phyloP scores from a whole-genome alignment of 208 protist species.

The Histomonas meleagridis region DNA sequence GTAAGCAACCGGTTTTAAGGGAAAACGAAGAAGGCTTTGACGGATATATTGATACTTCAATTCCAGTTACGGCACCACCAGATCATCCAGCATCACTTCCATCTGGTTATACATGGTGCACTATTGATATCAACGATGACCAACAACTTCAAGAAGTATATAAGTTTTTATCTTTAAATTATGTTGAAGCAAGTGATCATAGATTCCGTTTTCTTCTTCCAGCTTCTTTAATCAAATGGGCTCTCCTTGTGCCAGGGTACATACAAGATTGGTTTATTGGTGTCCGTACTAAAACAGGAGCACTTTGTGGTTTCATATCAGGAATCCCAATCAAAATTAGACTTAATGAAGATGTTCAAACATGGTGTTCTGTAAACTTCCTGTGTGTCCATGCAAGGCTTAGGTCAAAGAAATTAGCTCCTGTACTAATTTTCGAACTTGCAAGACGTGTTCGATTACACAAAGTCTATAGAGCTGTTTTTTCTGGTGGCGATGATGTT shows the following conservation, averaged over 20 bases:
- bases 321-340: neutral
- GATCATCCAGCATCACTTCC: neutral
- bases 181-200: neutral
- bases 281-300: neutral
- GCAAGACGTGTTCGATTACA: neutral
- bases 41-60: neutral
- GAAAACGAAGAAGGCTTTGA: neutral
- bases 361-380: neutral
- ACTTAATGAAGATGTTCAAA: neutral
- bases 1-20: neutral
- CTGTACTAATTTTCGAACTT: neutral
- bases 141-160: neutral
- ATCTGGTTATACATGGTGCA: neutral
- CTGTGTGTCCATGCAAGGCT: neutral
- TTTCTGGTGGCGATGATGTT: neutral
- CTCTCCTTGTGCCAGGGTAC: neutral
- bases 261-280: neutral
- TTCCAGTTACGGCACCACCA: constrained; percentile 4
- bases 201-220: neutral
- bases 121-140: neutral
- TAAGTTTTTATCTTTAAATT: neutral
- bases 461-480: neutral
- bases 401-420: neutral
- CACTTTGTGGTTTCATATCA: neutral
- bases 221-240: neutral